Evolutionary conservation across 2,329 filamentous ascomycete species (phyloP), one percentile per base, ranked within the genome.

Genomic region (Podosphaera leucotricha): DNA sequence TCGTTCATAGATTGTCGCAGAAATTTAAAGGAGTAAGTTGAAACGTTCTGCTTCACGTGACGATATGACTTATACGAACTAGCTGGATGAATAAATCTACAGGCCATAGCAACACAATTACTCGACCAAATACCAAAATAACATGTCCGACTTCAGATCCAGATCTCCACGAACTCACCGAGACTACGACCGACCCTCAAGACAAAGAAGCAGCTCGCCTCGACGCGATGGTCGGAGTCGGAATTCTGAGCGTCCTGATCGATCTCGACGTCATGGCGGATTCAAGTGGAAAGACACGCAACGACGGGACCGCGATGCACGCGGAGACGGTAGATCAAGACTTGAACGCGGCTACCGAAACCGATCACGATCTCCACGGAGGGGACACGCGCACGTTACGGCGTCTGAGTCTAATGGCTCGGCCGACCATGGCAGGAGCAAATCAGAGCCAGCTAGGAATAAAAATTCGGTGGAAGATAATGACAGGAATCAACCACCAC

Each of bases 281-380:
- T 72, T 76, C 51, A 66, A 66, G 50, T 75, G 68, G 64, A 77
- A 76, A 52, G 69, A 72, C 44, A 68, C 65, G 52, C 63, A 67
- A 63, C 33, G 66, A 48, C 58, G 61, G 11, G 62, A 65, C 42
- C 55, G 56, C 6, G 59, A 61, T 36, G 62, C 66, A 37, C 56
- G 57, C 6, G 59, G 61, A 33, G 62, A 66, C 33, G 61, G 64
- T 35, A 64, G 68, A 24, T 59, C 64, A 46, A 60, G 61, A 46
- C 61, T 70, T 49, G 67, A 72, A 46, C 62, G 70, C 49, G 69
- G 71, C 43, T 73, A 73, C 47, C 56, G 64, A 40, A 64, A 61
- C 57, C 47, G 59, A 57, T 53, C 61, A 55, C 43, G 62, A 61
- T 52, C 54, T 58, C 49, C 61, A 51, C 33, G 47, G 47, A 47